Conservation (phyloP, 768 basidiomycete genomes). For the Tubosaeta sp. region DNA sequence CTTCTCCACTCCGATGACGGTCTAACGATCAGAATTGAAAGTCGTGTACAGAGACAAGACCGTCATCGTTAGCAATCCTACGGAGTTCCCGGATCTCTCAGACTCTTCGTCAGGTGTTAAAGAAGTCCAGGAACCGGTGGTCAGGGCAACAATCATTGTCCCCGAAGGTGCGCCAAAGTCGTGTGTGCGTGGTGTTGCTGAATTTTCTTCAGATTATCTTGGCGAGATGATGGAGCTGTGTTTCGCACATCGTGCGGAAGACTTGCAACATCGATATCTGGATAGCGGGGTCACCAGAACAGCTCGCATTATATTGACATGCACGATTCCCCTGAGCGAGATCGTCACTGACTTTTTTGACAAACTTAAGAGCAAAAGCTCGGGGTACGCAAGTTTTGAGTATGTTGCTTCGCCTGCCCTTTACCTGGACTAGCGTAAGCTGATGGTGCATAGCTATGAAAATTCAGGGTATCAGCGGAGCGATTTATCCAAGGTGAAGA, state of each 20-base stretch:
- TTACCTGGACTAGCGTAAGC: background rate
- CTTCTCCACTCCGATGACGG: background rate
- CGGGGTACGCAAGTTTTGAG: slow-evolving; percentile 92
- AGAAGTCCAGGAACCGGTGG: slow-evolving; percentile 87
- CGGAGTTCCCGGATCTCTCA: slow-evolving; percentile 85
- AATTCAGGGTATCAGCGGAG: slow-evolving; percentile 84
- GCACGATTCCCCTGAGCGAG: slow-evolving; percentile 83
- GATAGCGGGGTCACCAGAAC: slow-evolving; percentile 43
- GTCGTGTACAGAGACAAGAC: slow-evolving; percentile 69
- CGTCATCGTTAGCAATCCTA: slow-evolving; percentile 81
- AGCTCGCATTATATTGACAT: slow-evolving; percentile 75
- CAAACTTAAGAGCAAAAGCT: slow-evolving; percentile 87
- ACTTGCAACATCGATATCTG: slow-evolving; percentile 80
- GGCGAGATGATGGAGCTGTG: slow-evolving; percentile 97
- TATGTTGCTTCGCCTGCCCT: slow-evolving; percentile 34
- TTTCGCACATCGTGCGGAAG: slow-evolving; percentile 76
- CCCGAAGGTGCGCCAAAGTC: slow-evolving; percentile 66
- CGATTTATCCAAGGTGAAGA: slow-evolving; percentile 72
- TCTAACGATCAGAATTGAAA: slow-evolving; percentile 27
- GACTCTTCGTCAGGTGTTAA: slow-evolving; percentile 58
- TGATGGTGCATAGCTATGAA: slow-evolving; percentile 68
- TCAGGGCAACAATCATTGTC: slow-evolving; percentile 90
- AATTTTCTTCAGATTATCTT: slow-evolving; percentile 62
- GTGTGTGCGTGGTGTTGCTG: background rate
- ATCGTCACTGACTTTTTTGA: slow-evolving; percentile 96